phyloP scores from a whole-genome alignment of 2,329 filamentous ascomycete genomes.

The Colletotrichum sp. region DNA sequence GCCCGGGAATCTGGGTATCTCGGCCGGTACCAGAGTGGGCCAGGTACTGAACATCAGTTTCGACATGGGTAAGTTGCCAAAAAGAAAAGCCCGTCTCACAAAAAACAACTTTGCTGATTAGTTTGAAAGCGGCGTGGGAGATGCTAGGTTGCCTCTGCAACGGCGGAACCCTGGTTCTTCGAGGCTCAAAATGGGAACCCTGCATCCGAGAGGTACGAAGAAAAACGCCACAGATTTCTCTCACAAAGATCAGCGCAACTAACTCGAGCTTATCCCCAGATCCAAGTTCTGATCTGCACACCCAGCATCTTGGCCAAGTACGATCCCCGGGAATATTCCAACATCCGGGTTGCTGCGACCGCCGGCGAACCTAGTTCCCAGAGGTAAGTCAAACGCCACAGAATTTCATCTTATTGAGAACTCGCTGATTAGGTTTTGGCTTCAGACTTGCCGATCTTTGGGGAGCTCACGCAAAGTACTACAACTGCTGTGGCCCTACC shows the following conservation, averaged over 20 bases:
- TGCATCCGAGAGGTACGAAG: slow-evolving; percentile 4
- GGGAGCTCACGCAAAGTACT: slow-evolving; percentile 54
- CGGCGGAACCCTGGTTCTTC: slow-evolving; percentile 20
- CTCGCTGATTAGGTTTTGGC: not conserved
- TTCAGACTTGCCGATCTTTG: slow-evolving; percentile 56
- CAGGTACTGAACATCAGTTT: slow-evolving; percentile 64
- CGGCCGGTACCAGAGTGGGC: slow-evolving; percentile 54
- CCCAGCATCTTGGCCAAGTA: slow-evolving; percentile 22
- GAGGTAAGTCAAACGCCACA: not conserved
- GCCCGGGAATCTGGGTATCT: slow-evolving; percentile 49
- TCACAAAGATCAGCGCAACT: not conserved
- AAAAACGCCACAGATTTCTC: not conserved
- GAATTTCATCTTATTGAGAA: no score
- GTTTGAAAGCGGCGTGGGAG: slow-evolving; percentile 59
- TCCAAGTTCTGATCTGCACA: slow-evolving; percentile 19
- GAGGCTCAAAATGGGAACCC: slow-evolving; percentile 20
- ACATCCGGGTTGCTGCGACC: slow-evolving; percentile 19
- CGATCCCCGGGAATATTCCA: slow-evolving; percentile 18
- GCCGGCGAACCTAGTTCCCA: slow-evolving; percentile 22
- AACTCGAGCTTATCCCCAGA: not conserved
- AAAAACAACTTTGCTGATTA: not conserved
- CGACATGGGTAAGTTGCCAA: slow-evolving; percentile 59
- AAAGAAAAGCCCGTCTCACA: not conserved
- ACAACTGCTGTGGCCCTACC: slow-evolving; percentile 65
- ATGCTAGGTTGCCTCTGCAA: slow-evolving; percentile 45